Percentiles rank a stretch among this genome's conserved stretches.
These are phyloP conservation scores for Myxozyma lipomycoides DNA, from an alignment of 805 yeast genomes.

Conservation along the genomic window DNA sequence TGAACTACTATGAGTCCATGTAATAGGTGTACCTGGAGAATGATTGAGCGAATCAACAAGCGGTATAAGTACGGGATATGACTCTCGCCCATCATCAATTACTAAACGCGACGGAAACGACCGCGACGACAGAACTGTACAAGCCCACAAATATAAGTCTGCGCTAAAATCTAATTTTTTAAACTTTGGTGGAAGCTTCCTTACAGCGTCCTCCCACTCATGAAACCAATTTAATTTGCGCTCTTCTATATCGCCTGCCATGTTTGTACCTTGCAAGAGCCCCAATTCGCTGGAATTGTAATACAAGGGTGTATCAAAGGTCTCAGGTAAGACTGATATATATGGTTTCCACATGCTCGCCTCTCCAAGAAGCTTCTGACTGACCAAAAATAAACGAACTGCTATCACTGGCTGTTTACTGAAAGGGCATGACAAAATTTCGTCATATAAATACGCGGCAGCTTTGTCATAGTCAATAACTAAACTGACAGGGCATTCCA, in stretches of 20 bases:
- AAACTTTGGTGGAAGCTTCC: slow-evolving; percentile 16
- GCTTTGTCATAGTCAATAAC: slow-evolving; percentile 22
- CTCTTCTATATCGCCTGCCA: slow-evolving; percentile 52
- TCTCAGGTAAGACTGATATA: slow-evolving; percentile 47
- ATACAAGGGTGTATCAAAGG: slow-evolving; percentile 58
- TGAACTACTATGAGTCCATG: slow-evolving; percentile 48
- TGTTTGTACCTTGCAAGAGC: slow-evolving; percentile 63
- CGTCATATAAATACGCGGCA: slow-evolving; percentile 6
- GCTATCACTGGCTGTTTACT: slow-evolving; percentile 11
- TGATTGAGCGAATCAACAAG: slow-evolving; percentile 78
- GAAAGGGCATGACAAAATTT: slow-evolving; percentile 7
- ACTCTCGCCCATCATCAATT: slow-evolving; percentile 33
- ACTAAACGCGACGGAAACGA: slow-evolving; percentile 70
- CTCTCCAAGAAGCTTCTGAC: slow-evolving; percentile 8
- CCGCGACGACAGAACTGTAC: slow-evolving; percentile 64
- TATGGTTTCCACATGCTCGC: slow-evolving; percentile 44
- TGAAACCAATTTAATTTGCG: slow-evolving; percentile 46
- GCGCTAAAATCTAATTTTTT: slow-evolving; percentile 21
- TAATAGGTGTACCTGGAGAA: slow-evolving; percentile 53
- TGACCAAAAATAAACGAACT: slow-evolving; percentile 19
- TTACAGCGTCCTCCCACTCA: slow-evolving; percentile 51
- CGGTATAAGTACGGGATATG: slow-evolving; percentile 68
- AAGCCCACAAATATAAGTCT: slow-evolving; percentile 64
- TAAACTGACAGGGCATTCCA: slow-evolving; percentile 19
- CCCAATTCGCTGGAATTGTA: slow-evolving; percentile 56